phyloP scores from a whole-genome alignment of 75 land plant genomes.

The Pinus tabuliformis region DNA sequence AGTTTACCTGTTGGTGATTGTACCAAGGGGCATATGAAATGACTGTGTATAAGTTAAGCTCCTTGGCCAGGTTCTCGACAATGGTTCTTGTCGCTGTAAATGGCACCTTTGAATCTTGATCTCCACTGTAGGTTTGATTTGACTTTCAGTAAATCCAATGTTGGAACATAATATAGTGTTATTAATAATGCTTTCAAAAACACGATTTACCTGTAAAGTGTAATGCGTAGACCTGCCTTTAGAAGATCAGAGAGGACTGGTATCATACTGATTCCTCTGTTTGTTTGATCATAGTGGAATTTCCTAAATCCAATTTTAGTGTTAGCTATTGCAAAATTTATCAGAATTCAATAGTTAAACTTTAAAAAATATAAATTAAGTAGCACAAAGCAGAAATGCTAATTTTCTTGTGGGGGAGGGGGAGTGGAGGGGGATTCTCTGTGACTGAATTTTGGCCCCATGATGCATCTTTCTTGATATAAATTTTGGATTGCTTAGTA shows the following conservation, averaged over 20 bases:
- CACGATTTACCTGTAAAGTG: slow-evolving; percentile 17
- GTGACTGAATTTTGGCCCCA: too few relatives aligned
- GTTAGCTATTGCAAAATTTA: too few relatives aligned
- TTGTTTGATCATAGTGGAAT: slow-evolving; percentile 6
- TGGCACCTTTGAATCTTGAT: slow-evolving; percentile 21
- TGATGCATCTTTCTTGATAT: too few relatives aligned
- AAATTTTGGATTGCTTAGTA: too few relatives aligned
- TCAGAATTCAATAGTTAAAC: too few relatives aligned
- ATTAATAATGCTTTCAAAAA: not conserved
- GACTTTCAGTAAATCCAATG: not conserved
- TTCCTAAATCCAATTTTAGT: slow-evolving; percentile 3
- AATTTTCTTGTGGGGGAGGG: too few relatives aligned
- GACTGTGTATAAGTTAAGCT: slow-evolving; percentile 10
- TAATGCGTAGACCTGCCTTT: slow-evolving; percentile 9
- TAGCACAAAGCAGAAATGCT: not conserved
- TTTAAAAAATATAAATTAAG: not conserved
- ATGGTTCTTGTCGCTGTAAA: slow-evolving; percentile 17
- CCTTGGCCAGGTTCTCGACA: slow-evolving; percentile 14
- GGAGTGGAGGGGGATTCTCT: too few relatives aligned
- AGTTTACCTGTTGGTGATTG: slow-evolving; percentile 11
- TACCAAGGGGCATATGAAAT: slow-evolving; percentile 16
- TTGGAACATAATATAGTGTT: not conserved
- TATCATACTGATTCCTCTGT: slow-evolving; percentile 7
- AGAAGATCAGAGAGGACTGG: slow-evolving; percentile 10
- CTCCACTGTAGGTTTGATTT: slow-evolving; percentile 12